phyloP scores from a whole-genome alignment of 768 basidiomycete genomes.

The Lactifluus hygrophoroides region DNA sequence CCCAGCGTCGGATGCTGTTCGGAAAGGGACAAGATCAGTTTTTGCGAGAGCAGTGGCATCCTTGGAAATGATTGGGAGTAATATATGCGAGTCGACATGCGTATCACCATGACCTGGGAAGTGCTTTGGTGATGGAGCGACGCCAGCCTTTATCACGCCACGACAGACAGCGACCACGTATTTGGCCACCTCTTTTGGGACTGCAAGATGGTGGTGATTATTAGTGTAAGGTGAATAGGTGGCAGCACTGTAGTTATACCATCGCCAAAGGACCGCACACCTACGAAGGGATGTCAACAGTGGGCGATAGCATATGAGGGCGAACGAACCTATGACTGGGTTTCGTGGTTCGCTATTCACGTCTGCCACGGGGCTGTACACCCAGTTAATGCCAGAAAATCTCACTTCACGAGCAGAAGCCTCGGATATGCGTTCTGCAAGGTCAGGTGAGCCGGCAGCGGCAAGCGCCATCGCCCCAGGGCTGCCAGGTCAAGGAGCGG shows the following conservation, averaged over 20 bases:
- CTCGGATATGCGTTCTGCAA: conserved; percentile 38
- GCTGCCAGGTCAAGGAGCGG: conserved; percentile 27
- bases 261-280: conserved; percentile 64
- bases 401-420: conserved; percentile 51
- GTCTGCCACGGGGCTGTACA: conserved; percentile 60
- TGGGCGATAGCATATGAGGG: not conserved
- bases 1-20: conserved; percentile 30
- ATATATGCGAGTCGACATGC: conserved; percentile 60
- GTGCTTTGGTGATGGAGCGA: conserved; percentile 61
- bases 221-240: not conserved
- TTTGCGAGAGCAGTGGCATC: conserved; percentile 32
- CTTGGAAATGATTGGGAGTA: conserved; percentile 53
- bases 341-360: conserved; percentile 63
- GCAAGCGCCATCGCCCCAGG: conserved; percentile 70
- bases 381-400: conserved; percentile 62
- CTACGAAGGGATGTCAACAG: conserved; percentile 25
- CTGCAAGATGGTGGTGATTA: conserved; percentile 30
- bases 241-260: conserved; percentile 30
- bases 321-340: conserved; percentile 55
- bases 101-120: conserved; percentile 74
- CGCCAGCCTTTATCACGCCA: conserved; percentile 39
- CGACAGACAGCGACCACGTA: conserved; percentile 40
- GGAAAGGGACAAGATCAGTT: conserved; percentile 55
- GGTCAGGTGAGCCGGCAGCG: conserved; percentile 39
- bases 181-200: conserved; percentile 42